Evolutionary conservation across 1,284 basidiomycete species (phyloP), one percentile per base, ranked within the genome.

Genomic region (Porogramme epimiltina): DNA sequence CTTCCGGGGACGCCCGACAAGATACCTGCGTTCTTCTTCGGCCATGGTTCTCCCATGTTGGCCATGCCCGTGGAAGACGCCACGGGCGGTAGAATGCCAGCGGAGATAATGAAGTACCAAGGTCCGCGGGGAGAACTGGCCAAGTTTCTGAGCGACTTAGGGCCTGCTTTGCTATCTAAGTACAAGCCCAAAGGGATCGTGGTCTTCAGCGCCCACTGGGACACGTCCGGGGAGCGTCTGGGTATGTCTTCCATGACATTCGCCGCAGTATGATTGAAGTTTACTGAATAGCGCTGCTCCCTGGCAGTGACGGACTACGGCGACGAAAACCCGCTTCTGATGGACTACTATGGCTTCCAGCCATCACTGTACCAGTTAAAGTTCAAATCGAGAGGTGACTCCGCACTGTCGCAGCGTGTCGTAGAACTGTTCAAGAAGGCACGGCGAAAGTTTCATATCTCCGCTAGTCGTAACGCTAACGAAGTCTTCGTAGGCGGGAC

Each of bases 141-240:
- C 1, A 62, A 65, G 8, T 92, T 91, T 66, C 69, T 92, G 51
- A 72, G 70, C 41, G 82, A 85, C 54, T 89, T 91, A 67, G 89
- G 89, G 1, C 82, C 83, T 2, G 73, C 74, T 0, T 65, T 92
- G 24, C 62, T 89, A 43, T 65, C 80, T 48, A 90, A 90, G 66
- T 91, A 91, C 67, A 75, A 81, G 37, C 87, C 88, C 1, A 85
- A 82, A 63, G 88, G 79, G 11, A 85, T 91, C 51, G 79, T 91
- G 2, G 86, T 91, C 1, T 89, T 91, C 70, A 89, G 85, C 59
- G 89, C 89, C 16, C 89, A 91, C 61, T 91, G 87, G 87, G 89
- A 91, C 62, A 84, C 85, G 0, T 40, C 50, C 6, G 75, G 72
- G 5, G 79, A 83, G 65, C 76, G 78, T 38, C 70, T 82, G 42